phyloP scores from a whole-genome alignment of 139 green algal genomes.

The Zygnema circumcarinatum region DNA sequence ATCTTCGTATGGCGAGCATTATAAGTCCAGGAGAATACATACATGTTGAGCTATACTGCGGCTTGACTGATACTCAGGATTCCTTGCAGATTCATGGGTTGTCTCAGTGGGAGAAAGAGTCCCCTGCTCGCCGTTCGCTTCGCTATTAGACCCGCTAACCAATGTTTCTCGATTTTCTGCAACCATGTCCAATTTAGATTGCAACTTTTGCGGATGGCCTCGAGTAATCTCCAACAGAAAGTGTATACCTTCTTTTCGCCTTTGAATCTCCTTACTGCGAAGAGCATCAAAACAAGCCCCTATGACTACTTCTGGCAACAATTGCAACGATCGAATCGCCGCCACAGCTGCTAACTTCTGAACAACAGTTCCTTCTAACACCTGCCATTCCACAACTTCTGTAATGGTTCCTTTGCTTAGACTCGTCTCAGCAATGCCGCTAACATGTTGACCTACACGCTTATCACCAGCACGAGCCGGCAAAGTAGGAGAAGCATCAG shows the following conservation, averaged over 20 bases:
- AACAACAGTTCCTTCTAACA: constrained; percentile 2
- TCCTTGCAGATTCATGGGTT: background rate
- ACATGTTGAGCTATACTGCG: background rate
- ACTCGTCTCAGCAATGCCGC: background rate
- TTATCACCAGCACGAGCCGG: background rate
- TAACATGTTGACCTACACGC: background rate
- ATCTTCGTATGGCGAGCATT: too few species aligned
- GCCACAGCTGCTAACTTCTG: background rate
- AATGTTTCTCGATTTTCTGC: too few species aligned
- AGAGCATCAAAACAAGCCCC: constrained; percentile 15
- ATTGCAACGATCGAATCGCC: background rate
- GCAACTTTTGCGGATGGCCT: background rate
- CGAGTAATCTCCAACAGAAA: constrained; percentile 20
- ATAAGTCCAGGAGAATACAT: too few species aligned
- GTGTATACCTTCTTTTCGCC: constrained; percentile 5
- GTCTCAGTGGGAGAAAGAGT: background rate
- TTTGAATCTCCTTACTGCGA: background rate
- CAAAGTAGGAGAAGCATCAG: background rate
- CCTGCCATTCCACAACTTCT: background rate
- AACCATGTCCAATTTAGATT: too few species aligned
- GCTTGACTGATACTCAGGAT: background rate
- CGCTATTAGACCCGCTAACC: too few species aligned
- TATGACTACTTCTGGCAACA: background rate
- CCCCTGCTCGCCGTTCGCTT: background rate
- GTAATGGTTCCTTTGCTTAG: background rate